Conservation (phyloP, 2,329 filamentous ascomycete species). For the Diplodia mutila region DNA sequence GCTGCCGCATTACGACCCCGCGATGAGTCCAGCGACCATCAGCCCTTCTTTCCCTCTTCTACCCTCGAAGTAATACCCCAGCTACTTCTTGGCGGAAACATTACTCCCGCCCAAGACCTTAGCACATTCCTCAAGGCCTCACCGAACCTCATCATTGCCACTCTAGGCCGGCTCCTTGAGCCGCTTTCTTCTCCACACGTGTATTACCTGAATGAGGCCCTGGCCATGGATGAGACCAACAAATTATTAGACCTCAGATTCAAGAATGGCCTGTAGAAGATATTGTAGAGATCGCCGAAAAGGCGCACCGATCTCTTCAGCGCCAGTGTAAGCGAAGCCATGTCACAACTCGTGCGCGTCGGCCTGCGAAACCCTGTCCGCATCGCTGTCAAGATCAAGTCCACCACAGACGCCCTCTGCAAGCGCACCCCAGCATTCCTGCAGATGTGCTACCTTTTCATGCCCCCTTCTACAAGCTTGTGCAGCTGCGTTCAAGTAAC, state of each 20-base stretch:
- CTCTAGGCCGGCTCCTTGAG: conserved; percentile 86
- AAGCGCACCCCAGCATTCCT: conserved; percentile 88
- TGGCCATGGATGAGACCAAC: conserved; percentile 95
- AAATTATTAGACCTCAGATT: conserved; percentile 91
- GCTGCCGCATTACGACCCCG: conserved; percentile 66
- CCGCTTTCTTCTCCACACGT: conserved; percentile 85
- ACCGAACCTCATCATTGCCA: conserved; percentile 87
- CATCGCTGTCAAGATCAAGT: conserved; percentile 88
- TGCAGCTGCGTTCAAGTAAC: too few species aligned
- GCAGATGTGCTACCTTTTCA: conserved; percentile 82
- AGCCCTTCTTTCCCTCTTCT: conserved; percentile 50
- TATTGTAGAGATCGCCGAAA: conserved; percentile 83
- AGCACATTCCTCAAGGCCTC: conserved; percentile 81
- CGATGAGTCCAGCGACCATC: conserved; percentile 45
- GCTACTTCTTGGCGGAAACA: conserved; percentile 82
- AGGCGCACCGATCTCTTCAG: conserved; percentile 91
- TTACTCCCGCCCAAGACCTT: conserved; percentile 81
- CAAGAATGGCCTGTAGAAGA: conserved; percentile 85
- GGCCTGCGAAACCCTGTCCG: conserved; percentile 93
- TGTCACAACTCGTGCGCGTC: conserved; percentile 89
- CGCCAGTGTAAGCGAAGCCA: conserved; percentile 92
- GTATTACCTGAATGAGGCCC: conserved; percentile 82
- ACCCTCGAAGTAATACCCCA: conserved; percentile 74
- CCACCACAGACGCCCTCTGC: conserved; percentile 68
- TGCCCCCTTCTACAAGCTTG: conserved; percentile 71